Evolutionary conservation across 140 eudicot genomes (phyloP).

Genomic region (Bidens hawaiensis): DNA sequence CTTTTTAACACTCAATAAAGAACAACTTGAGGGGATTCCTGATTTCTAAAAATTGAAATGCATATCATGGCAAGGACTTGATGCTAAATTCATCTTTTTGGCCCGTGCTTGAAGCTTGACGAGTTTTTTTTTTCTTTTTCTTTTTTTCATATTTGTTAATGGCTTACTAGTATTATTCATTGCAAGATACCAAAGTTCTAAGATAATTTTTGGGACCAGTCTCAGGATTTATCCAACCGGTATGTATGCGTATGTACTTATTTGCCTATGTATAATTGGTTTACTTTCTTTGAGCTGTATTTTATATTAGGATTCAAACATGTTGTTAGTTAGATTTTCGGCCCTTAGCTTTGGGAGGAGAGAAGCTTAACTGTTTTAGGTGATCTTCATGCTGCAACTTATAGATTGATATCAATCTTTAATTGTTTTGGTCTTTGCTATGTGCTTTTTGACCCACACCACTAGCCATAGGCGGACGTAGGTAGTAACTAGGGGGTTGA

Average conservation of each 20-base stretch:
- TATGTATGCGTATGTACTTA: neutral
- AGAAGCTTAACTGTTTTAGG: neutral
- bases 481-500: too few relatives aligned
- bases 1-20: neutral
- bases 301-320: constrained; percentile 1
- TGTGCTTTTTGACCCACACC: too few relatives aligned
- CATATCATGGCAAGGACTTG: neutral
- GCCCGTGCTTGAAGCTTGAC: neutral
- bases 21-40: neutral
- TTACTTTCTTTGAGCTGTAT: neutral
- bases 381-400: neutral
- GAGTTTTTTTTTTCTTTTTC: too few relatives aligned
- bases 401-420: neutral
- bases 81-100: neutral
- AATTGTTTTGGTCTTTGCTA: too few relatives aligned
- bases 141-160: neutral
- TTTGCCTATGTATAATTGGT: neutral
- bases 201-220: neutral
- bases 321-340: neutral
- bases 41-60: neutral
- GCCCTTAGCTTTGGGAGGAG: neutral
- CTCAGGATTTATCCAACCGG: neutral
- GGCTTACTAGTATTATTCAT: neutral
- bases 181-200: neutral
- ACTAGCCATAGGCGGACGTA: too few relatives aligned